phyloP scores from a whole-genome alignment of 805 yeast species.

The Monosporozyma aerobia region DNA sequence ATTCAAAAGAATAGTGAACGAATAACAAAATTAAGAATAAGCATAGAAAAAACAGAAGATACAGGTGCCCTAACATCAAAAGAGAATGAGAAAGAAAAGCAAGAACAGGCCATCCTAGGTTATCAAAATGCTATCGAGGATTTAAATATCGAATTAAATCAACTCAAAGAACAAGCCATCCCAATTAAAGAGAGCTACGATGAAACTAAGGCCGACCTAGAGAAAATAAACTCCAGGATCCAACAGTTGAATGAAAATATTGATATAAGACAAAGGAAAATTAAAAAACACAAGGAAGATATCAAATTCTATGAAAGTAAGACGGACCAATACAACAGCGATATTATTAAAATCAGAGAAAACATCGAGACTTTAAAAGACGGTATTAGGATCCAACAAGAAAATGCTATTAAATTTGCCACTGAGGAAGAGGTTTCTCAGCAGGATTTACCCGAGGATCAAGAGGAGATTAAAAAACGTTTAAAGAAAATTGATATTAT shows the following conservation, averaged over 20 bases:
- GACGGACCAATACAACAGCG: slow-evolving; percentile 10
- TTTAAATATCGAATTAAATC: slow-evolving; percentile 15
- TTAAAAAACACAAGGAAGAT: slow-evolving; percentile 20
- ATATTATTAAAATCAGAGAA: slow-evolving; percentile 10
- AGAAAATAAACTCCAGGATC: slow-evolving; percentile 8
- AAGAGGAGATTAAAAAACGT: slow-evolving; percentile 42
- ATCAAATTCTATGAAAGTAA: slow-evolving; percentile 18
- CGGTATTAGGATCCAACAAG: slow-evolving; percentile 22
- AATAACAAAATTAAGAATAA: slow-evolving; percentile 18
- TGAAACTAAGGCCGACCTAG: slow-evolving; percentile 9
- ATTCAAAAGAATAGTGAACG: slow-evolving; percentile 22
- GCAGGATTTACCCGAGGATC: slow-evolving; percentile 33
- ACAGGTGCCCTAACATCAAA: slow-evolving; percentile 21
- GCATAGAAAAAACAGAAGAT: slow-evolving; percentile 23
- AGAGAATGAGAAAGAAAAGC: slow-evolving; percentile 16
- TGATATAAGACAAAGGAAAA: slow-evolving; percentile 10
- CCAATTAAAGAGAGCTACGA: slow-evolving; percentile 14
- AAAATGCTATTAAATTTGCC: slow-evolving; percentile 36
- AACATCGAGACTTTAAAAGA: slow-evolving; percentile 24
- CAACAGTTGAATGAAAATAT: slow-evolving; percentile 13
- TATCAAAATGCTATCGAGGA: slow-evolving; percentile 22
- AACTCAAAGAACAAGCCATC: slow-evolving; percentile 12
- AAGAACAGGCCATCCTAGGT: slow-evolving; percentile 18
- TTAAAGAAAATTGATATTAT: slow-evolving; percentile 37
- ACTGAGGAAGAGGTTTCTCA: slow-evolving; percentile 37